Evolutionary conservation across 2,329 filamentous ascomycete species (phyloP), one percentile per base, ranked within the genome.

Genomic region (Fusarium sp.): DNA sequence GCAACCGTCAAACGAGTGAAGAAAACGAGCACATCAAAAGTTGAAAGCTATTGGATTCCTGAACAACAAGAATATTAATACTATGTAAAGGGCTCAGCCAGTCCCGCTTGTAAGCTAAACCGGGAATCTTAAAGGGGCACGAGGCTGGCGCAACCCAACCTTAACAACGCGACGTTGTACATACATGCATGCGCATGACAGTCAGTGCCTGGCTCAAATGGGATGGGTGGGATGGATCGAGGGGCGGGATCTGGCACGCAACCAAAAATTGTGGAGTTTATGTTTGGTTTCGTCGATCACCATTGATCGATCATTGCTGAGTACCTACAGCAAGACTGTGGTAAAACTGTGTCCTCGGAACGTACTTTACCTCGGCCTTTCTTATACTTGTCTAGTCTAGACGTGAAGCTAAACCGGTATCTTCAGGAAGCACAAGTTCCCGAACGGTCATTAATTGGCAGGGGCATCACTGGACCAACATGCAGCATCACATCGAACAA

Each of bases 231-330:
- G 49, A 27, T 52, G 54, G 49, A 69, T 69, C 56, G 54, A 45
- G 60, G 55, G 69, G 61, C 49, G 54, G 59, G 65, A 67, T 54
- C 52, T 67, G 65, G 53, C 49, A 66, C 61, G 51, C 56, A 63
- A 67, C 44, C 25, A 44, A 70, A 70, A 70, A 70, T 57, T 59
- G 67, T 70, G 67, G 67, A 67, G 62, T 63, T 63, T 59, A 34
- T 58, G 56, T 46, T 64, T 56, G 67, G 67, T 56, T 59, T 70
- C 24, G 67, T 67, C 54, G 67, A 70, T 70, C 67, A 70, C 49
- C 24, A 24, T 30, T 30, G 29, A 30, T 30, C 7, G 29, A 30
- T 30, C 12, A 30, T 37, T 37, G 34, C 34, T 37, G 34, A 11
- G 34, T 37, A 37, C 34, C 18, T 37, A 12, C 34, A 37, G 10